These are phyloP conservation scores for Rosa multiflora DNA, from an alignment of 306 rosid species.

Conservation along the genomic window DNA sequence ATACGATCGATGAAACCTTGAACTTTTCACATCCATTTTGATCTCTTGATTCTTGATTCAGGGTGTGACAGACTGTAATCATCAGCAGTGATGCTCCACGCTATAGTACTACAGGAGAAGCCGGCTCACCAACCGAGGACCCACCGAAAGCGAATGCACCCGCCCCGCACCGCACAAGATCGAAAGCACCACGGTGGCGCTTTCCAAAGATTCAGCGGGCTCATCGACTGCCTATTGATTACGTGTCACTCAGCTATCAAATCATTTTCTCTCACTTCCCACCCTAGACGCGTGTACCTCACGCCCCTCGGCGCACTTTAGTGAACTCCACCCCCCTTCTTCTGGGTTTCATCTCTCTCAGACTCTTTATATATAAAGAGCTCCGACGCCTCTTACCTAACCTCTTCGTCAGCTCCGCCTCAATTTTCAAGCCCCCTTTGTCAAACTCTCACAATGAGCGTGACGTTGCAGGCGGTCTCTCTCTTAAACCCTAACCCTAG, in stretches of 20 bases:
- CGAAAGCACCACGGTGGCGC: not conserved
- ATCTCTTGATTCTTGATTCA: too few relatives aligned
- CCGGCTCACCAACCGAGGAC: too few relatives aligned
- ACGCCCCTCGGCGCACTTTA: not conserved
- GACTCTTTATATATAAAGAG: too few relatives aligned
- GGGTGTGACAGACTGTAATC: too few relatives aligned
- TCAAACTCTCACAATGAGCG: slow-evolving; percentile 29
- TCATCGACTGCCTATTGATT: not conserved
- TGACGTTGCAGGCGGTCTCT: slow-evolving; percentile 57
- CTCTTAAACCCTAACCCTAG: slow-evolving; percentile 57
- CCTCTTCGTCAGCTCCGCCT: slow-evolving; percentile 16
- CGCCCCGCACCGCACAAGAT: not conserved
- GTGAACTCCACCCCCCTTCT: not conserved
- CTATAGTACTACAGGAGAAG: too few relatives aligned
- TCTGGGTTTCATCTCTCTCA: not conserved
- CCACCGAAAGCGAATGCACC: not conserved
- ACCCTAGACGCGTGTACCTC: not conserved
- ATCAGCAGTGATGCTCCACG: too few relatives aligned
- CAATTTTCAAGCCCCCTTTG: not conserved
- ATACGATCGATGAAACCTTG: too few relatives aligned
- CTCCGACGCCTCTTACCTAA: slow-evolving; percentile 7
- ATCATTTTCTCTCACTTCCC: not conserved
- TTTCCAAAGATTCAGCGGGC: slow-evolving; percentile 13
- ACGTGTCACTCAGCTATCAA: slow-evolving; percentile 27
- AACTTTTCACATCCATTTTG: too few relatives aligned